Evolutionary conservation across 169 alveolate species (phyloP).

Genomic region (Eimeria maxima): DNA sequence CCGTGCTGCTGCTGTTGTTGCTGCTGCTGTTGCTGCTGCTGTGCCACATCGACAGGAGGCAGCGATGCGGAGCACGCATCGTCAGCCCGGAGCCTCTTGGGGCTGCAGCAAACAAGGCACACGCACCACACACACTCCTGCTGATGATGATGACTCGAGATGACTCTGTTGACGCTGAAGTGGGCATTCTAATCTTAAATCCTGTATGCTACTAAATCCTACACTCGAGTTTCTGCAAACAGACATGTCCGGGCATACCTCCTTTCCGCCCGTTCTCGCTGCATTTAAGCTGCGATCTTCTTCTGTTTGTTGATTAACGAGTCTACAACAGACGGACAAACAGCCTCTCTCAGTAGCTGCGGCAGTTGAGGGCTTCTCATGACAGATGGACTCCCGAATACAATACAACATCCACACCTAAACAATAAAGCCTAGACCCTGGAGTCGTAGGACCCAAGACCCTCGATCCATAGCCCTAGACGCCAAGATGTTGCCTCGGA

Average conservation of each 20-base stretch:
- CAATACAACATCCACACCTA: no score
- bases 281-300: not conserved
- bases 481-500: no score
- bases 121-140: not conserved
- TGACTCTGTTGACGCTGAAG: not conserved
- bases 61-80: slow-evolving; percentile 55
- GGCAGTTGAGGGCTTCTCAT: no score
- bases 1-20: slow-evolving; percentile 41
- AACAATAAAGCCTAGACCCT: no score
- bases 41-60: slow-evolving; percentile 3
- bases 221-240: not conserved
- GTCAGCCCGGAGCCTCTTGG: slow-evolving; percentile 44
- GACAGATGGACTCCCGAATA: no score
- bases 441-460: no score
- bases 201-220: not conserved
- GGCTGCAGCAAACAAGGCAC: slow-evolving; percentile 1
- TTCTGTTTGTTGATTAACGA: no score
- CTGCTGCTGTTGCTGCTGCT: not conserved
- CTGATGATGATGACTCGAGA: not conserved
- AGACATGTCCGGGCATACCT: not conserved
- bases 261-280: slow-evolving; percentile 27
- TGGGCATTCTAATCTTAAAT: not conserved
- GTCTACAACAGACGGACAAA: no score
- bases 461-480: no score
- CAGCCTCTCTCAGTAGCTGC: no score